phyloP scores from a whole-genome alignment of 495 filamentous ascomycete species.

The Talaromyces proteolyticus region DNA sequence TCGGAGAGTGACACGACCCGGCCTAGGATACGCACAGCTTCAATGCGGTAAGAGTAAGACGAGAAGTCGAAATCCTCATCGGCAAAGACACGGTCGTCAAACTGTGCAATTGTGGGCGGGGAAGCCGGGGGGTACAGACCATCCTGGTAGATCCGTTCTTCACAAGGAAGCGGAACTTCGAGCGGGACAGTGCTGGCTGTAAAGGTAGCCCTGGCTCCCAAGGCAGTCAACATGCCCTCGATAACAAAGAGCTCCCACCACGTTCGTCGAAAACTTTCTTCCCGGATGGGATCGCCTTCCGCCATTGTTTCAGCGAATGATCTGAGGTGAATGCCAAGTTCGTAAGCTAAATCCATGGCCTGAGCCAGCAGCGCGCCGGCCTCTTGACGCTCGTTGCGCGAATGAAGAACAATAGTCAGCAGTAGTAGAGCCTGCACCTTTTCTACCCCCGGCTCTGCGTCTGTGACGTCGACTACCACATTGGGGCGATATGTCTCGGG shows the following conservation, averaged over 20 bases:
- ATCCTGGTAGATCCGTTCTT: constrained; percentile 42
- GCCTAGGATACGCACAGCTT: constrained; percentile 67
- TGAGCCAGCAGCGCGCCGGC: constrained; percentile 59
- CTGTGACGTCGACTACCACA: constrained; percentile 26
- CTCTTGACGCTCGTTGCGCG: constrained; percentile 60
- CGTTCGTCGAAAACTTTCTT: constrained; percentile 76
- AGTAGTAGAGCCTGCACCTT: constrained; percentile 73
- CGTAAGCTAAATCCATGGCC: constrained; percentile 65
- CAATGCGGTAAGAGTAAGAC: constrained; percentile 43
- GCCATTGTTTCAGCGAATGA: constrained; percentile 41
- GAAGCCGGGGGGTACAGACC: constrained; percentile 26
- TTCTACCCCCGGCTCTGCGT: constrained; percentile 28
- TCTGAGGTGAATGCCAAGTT: constrained; percentile 66
- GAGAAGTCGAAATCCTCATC: constrained; percentile 43
- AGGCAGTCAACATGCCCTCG: constrained; percentile 52
- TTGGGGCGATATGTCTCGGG: constrained; percentile 34
- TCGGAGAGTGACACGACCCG: constrained; percentile 53
- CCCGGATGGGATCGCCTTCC: constrained; percentile 47
- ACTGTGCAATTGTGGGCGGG: constrained; percentile 34
- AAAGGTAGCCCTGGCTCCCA: constrained; percentile 29
- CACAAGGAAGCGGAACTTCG: constrained; percentile 37
- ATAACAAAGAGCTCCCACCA: constrained; percentile 90
- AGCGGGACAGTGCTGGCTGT: constrained; percentile 28
- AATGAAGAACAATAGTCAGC: constrained; percentile 72
- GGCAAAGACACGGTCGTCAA: constrained; percentile 38